Base-by-base conservation (phyloP, 768 basidiomycete genomes). In the Suillus clintonianus region DNA sequence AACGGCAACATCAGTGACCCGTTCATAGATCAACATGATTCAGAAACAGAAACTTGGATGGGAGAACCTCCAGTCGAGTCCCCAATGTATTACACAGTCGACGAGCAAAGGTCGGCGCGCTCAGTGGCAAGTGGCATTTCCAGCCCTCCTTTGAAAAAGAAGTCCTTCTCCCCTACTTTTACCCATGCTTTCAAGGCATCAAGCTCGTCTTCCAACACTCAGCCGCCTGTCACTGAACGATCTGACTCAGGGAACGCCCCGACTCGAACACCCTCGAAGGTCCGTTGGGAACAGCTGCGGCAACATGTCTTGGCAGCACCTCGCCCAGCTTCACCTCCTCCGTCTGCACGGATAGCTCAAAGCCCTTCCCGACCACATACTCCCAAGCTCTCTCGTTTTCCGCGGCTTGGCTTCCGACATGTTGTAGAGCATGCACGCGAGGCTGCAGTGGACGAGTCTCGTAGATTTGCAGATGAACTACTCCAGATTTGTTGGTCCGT, bases 401-500 rank as follows among this genome's bases (percentile, higher is more conserved):
- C 76, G 14, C 72, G 80, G 53, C 72, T 88, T 14, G 87, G 84
- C 2, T 86, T 89, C 66, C 81, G 81, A 54, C 87, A 90, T 27
- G 85, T 89, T 14, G 89, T 90, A 1, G 89, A 91, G 39, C 82
- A 86, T 62, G 88, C 79, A 4, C 82, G 82, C 32, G 87, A 85
- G 60, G 77, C 80, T 45, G 77, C 77, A 22, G 74, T 78, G 0
- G 84, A 86, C 48, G 83, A 87, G 55, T 73, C 76, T 17, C 79
- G 79, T 15, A 81, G 78, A 67, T 82, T 90, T 56, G 78, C 82
- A 5, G 81, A 83, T 60, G 88, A 89, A 41, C 76, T 92, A 3
- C 76, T 82, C 64, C 82, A 78, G 62, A 82, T 86, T 3, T 89
- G 86, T 68, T 82, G 81, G 77, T 73, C 79, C 15, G 80, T 82